Evolutionary conservation across 306 rosid species (phyloP), one percentile per base, ranked within the genome.

Genomic region (Dalbergia oliveri): DNA sequence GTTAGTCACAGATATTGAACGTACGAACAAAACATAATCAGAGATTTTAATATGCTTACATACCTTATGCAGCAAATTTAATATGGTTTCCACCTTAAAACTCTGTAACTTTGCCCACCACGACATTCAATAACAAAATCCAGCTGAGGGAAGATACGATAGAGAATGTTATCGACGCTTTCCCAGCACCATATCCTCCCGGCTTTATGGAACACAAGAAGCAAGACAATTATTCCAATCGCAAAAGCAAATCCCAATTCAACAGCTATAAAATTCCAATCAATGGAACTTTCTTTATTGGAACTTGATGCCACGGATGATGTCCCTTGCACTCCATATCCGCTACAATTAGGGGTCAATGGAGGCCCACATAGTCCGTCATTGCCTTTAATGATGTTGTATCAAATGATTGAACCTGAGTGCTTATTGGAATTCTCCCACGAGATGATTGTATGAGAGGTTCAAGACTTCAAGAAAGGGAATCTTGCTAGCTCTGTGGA

Each of bases 391-490:
- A 87, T 3, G 83, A 84, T 31, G 26, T 18, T 57, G 23, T 39
- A 15, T 9, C 5, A 47, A 87, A 87, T 54, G 83, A 14, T 9
- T 26, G 53, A 26, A 86, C 15, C 43, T 86, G 85, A 15, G 69
- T 69, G 2, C 79, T 44, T 0, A 23, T 34, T 14, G 82, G 81
- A 45, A 86, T 35, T 1, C 56, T 6, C 87, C 82, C 5, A 18
- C 79, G 5, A 84, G 51, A n/a, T 35, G 80, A 73, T 87, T 87
- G 13, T 12, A 23, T 0, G 85, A 85, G 8, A 86, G 83, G 11
- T 86, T 82, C 16, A 82, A n/a, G 21, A 74, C 6, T 43, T 43
- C 47, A 43, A 43, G 47, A 9, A 43, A 43, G 2, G 47, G 6
- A 43, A 43, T 8, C 47, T 43, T 43, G 47, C 47, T 43, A 43